Evolutionary conservation across 768 basidiomycete genomes (phyloP).

Genomic region (Termitomyces sp.): DNA sequence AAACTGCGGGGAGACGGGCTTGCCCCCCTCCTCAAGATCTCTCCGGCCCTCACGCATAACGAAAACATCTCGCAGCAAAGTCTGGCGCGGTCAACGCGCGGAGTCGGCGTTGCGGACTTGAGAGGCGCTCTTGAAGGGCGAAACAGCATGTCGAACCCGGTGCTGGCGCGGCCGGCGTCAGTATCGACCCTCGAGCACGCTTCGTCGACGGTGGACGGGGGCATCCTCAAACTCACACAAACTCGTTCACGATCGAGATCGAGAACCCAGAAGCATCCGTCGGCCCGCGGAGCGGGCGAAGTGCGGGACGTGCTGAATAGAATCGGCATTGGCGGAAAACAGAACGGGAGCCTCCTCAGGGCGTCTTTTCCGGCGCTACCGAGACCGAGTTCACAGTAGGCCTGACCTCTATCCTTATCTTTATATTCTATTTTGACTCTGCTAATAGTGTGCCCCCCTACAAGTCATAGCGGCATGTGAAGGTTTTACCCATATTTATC

Average conservation of each 20-base stretch:
- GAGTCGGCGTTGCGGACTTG: conserved; percentile 83
- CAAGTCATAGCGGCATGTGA: conserved; percentile 6
- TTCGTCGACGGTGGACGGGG: conserved; percentile 41
- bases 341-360: conserved; percentile 57
- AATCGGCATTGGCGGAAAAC: conserved; percentile 72
- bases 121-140: conserved; percentile 87
- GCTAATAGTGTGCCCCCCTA: conserved; percentile 11
- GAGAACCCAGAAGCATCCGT: conserved; percentile 41
- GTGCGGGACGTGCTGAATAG: conserved; percentile 78
- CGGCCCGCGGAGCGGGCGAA: conserved; percentile 54
- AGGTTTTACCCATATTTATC: not conserved
- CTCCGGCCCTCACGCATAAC: conserved; percentile 85
- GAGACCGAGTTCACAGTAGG: conserved; percentile 30
- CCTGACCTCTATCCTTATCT: not conserved
- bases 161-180: conserved; percentile 62
- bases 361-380: conserved; percentile 62
- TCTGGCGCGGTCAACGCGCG: conserved; percentile 69
- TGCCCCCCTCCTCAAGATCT: conserved; percentile 73
- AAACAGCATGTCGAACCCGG: conserved; percentile 75
- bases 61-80: conserved; percentile 88
- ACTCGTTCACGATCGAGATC: conserved; percentile 52
- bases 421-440: not conserved
- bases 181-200: conserved; percentile 73
- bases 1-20: conserved; percentile 60
- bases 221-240: conserved; percentile 37